Percentiles rank a stretch among this genome's conserved stretches.
Evolutionary conservation across 208 protist species (phyloP).

Genomic region (Phytomonas serpens): DNA sequence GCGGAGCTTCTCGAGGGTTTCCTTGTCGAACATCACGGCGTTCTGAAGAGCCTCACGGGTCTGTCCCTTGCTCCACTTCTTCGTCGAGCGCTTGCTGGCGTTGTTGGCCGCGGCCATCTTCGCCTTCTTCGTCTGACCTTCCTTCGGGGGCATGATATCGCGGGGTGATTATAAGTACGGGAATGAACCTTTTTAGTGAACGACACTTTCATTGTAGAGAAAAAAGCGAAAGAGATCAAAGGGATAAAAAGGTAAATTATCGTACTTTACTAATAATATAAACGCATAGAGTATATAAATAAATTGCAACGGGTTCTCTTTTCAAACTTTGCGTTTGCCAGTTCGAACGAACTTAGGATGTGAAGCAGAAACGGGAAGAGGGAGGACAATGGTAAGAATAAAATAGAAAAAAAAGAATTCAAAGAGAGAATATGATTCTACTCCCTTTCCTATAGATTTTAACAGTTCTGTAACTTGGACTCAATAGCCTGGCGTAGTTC

Average conservation of each 20-base stretch:
- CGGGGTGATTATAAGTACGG: constrained; percentile 3
- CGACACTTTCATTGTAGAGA: neutral
- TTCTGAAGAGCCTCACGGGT: constrained; percentile 87
- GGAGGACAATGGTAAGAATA: neutral
- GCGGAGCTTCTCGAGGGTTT: constrained; percentile 73
- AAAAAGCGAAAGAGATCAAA: constrained; percentile 8
- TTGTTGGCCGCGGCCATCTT: constrained; percentile 66
- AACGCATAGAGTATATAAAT: neutral
- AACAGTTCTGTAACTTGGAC: neutral
- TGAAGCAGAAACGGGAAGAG: neutral
- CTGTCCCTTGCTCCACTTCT: constrained; percentile 92
- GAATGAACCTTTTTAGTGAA: neutral
- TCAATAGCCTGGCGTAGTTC: constrained; percentile 7
- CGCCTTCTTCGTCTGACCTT: constrained; percentile 57
- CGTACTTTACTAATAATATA: neutral
- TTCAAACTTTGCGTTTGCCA: neutral
- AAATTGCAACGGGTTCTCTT: neutral
- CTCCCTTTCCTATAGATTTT: neutral
- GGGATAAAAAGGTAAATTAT: neutral
- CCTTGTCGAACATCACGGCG: constrained; percentile 89
- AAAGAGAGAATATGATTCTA: constrained; percentile 10
- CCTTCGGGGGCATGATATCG: constrained; percentile 54
- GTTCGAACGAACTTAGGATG: neutral
- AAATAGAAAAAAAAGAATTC: constrained; percentile 14
- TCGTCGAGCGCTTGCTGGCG: constrained; percentile 79